A percentile compares a stretch with the other conserved stretches of the same genome.
Evolutionary conservation across 2,329 filamentous ascomycete species (phyloP).

Genomic region (Scedosporium dehoogii): DNA sequence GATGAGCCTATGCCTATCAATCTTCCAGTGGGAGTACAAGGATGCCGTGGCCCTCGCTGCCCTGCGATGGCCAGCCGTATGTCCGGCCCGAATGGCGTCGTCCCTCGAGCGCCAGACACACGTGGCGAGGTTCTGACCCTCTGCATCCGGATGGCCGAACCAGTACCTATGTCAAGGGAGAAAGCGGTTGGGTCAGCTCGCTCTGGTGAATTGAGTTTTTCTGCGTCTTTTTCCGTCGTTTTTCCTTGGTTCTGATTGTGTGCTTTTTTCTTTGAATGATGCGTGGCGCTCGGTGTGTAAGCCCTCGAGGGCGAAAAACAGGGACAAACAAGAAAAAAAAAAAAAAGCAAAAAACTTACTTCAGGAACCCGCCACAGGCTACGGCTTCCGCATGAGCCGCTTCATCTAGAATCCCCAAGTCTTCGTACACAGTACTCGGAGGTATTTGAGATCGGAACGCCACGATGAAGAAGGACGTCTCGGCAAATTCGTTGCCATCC

Average conservation of each 20-base stretch:
- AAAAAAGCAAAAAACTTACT: slow-evolving; percentile 35
- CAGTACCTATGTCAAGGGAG: slow-evolving; percentile 55
- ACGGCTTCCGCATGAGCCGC: slow-evolving; percentile 73
- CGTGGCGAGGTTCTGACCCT: slow-evolving; percentile 72
- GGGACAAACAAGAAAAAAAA: background rate
- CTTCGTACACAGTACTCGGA: slow-evolving; percentile 52
- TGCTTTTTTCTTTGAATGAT: background rate
- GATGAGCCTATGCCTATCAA: slow-evolving; percentile 59
- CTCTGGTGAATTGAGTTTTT: slow-evolving; percentile 12
- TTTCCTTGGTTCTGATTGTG: background rate
- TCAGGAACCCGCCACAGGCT: slow-evolving; percentile 69
- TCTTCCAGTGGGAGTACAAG: slow-evolving; percentile 57
- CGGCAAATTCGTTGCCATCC: slow-evolving; percentile 50
- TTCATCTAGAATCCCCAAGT: slow-evolving; percentile 65
- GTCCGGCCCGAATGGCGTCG: slow-evolving; percentile 49
- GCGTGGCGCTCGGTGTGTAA: background rate
- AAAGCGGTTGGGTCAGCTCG: background rate
- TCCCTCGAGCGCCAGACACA: slow-evolving; percentile 55
- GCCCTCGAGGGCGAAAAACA: slow-evolving; percentile 12
- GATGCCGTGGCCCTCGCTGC: slow-evolving; percentile 56
- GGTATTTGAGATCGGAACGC: slow-evolving; percentile 70
- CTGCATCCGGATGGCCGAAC: slow-evolving; percentile 66
- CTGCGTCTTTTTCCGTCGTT: background rate
- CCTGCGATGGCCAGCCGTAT: slow-evolving; percentile 50
- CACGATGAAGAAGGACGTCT: slow-evolving; percentile 69